These are phyloP conservation scores for Kwoniella shivajii DNA, from an alignment of 1,284 basidiomycete genomes.

Conservation along the genomic window DNA sequence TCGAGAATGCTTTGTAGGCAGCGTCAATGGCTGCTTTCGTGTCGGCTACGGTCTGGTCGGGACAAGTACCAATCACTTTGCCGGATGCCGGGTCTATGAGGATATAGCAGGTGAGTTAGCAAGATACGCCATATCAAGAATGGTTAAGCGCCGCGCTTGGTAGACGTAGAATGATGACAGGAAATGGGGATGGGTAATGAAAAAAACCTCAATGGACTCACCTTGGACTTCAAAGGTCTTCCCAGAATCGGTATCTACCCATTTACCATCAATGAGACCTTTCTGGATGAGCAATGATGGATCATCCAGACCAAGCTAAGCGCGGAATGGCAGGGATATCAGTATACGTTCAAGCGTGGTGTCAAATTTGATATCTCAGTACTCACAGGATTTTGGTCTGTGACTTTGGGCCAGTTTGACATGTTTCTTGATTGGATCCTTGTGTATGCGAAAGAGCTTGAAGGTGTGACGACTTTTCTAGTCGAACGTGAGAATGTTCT, in stretches of 20 bases:
- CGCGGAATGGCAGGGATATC: no score
- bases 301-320: constrained; percentile 66
- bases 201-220: constrained; percentile 54
- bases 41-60: constrained; percentile 82
- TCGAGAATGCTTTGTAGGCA: constrained; percentile 72
- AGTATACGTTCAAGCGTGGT: no score
- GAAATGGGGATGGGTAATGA: background rate
- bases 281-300: constrained; percentile 71
- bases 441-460: background rate
- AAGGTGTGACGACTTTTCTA: background rate
- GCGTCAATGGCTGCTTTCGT: constrained; percentile 77
- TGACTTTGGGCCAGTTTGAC: constrained; percentile 46
- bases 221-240: constrained; percentile 73
- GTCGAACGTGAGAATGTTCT: background rate
- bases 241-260: constrained; percentile 74
- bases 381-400: constrained; percentile 48
- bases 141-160: no score
- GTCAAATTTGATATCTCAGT: no score
- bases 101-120: background rate
- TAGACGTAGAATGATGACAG: no score
- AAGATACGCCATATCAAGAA: background rate
- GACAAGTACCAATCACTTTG: constrained; percentile 74
- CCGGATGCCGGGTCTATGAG: constrained; percentile 76
- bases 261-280: constrained; percentile 77
- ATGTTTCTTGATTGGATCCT: no score